These are phyloP conservation scores for Hymenoscyphus fraxineus DNA, from an alignment of 2,329 filamentous ascomycete species.

Conservation along the genomic window DNA sequence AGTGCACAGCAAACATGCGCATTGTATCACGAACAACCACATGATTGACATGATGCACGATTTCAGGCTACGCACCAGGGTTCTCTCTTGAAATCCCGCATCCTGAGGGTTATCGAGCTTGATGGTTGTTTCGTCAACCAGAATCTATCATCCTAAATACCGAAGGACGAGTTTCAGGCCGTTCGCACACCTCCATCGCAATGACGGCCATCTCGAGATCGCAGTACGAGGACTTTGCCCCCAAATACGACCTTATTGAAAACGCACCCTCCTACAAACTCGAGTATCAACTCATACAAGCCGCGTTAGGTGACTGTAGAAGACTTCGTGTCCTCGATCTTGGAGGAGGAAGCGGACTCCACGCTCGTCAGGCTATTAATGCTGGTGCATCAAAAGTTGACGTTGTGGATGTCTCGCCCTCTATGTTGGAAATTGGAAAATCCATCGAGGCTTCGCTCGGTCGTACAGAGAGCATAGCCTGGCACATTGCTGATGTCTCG, in stretches of 20 bases:
- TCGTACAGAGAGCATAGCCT: slow-evolving; percentile 1
- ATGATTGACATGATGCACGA: too few relatives aligned
- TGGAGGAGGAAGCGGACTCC: slow-evolving; percentile 1
- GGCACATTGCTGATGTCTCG: background rate
- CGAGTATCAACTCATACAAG: background rate
- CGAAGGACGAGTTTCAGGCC: too few relatives aligned
- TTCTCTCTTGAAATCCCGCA: too few relatives aligned
- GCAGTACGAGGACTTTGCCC: slow-evolving; percentile 1
- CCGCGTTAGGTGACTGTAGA: slow-evolving; percentile 1
- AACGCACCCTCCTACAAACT: background rate
- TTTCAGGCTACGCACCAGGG: too few relatives aligned
- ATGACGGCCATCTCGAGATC: background rate
- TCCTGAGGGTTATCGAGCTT: background rate
- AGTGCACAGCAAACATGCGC: too few relatives aligned
- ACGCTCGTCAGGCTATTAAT: background rate
- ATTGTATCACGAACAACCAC: too few relatives aligned
- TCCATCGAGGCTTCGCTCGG: slow-evolving; percentile 1
- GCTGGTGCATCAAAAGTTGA: background rate
- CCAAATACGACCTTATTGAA: slow-evolving; percentile 2
- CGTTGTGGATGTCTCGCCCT: background rate
- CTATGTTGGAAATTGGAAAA: slow-evolving; percentile 1
- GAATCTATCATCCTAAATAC: too few relatives aligned
- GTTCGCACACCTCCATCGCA: background rate
- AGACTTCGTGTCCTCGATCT: background rate
- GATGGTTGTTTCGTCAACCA: background rate